Evolutionary conservation across 2,329 filamentous ascomycete species (phyloP).

Genomic region (Aspergillus sergii): DNA sequence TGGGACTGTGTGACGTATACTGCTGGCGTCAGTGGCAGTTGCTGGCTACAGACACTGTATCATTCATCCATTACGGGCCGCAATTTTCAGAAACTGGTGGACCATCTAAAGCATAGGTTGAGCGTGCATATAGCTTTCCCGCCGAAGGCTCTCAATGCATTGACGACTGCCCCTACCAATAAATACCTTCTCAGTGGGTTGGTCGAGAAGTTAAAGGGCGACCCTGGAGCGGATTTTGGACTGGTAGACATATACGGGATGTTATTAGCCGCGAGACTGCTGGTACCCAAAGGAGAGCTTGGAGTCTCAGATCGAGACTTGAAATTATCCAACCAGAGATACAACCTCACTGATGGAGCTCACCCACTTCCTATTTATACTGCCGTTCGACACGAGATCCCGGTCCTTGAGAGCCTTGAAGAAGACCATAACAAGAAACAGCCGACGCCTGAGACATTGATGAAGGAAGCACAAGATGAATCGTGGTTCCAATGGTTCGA

Average conservation of each 20-base stretch:
- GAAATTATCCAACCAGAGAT: slow-evolving; percentile 85
- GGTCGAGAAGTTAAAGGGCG: slow-evolving; percentile 88
- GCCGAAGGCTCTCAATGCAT: slow-evolving; percentile 74
- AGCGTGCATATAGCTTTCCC: slow-evolving; percentile 92
- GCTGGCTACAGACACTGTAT: slow-evolving; percentile 90
- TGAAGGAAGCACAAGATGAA: slow-evolving; percentile 59
- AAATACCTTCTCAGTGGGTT: slow-evolving; percentile 86
- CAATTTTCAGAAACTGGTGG: slow-evolving; percentile 69
- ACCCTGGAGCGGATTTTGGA: slow-evolving; percentile 78
- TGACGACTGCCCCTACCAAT: slow-evolving; percentile 89
- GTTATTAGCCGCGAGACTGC: slow-evolving; percentile 76
- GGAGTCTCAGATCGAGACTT: slow-evolving; percentile 76
- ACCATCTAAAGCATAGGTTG: slow-evolving; percentile 83
- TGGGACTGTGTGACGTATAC: slow-evolving; percentile 96
- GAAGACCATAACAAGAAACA: slow-evolving; percentile 31
- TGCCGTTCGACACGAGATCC: slow-evolving; percentile 93
- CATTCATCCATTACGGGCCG: slow-evolving; percentile 75
- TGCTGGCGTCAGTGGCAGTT: slow-evolving; percentile 91
- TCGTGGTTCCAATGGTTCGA: slow-evolving; percentile 99
- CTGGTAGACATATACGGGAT: slow-evolving; percentile 93
- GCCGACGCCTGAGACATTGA: slow-evolving; percentile 37
- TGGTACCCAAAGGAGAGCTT: slow-evolving; percentile 84
- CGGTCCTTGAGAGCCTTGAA: slow-evolving; percentile 53
- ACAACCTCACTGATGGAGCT: slow-evolving; percentile 73
- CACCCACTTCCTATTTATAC: slow-evolving; percentile 94